phyloP scores from a whole-genome alignment of 768 basidiomycete genomes.

The Boletus sp. region DNA sequence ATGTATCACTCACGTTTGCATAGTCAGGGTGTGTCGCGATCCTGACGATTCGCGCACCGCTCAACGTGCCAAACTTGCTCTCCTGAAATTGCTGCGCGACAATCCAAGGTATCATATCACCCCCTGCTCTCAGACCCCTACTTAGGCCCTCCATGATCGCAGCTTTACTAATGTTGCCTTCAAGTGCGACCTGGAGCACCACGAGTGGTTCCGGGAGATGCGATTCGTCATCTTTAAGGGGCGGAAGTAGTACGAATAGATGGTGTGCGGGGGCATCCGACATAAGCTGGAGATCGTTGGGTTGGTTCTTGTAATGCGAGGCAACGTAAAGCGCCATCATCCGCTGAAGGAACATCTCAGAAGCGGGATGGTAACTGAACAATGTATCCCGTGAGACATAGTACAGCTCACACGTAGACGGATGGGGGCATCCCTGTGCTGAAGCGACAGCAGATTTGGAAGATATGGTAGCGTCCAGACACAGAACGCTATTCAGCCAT shows the following conservation, averaged over 20 bases:
- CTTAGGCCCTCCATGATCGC: constrained; percentile 84
- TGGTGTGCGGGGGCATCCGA: constrained; percentile 97
- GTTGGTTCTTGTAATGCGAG: constrained; percentile 98
- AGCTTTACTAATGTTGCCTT: constrained; percentile 86
- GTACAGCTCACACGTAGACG: constrained; percentile 90
- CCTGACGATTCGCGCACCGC: constrained; percentile 87
- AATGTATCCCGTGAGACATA: constrained; percentile 94
- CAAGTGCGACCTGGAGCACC: constrained; percentile 93
- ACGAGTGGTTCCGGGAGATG: constrained; percentile 93
- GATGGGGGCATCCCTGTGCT: constrained; percentile 88
- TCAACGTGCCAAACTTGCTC: constrained; percentile 85
- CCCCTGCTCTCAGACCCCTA: constrained; percentile 81
- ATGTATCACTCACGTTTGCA: constrained; percentile 59
- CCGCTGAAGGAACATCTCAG: constrained; percentile 95
- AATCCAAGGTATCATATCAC: constrained; percentile 98
- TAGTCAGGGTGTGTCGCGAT: constrained; percentile 97
- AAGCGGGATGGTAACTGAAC: constrained; percentile 96
- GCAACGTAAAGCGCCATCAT: constrained; percentile 99
- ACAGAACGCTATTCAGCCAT: constrained; percentile 90
- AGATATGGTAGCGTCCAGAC: constrained; percentile 80
- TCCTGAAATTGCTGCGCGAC: constrained; percentile 96
- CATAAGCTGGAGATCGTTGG: constrained; percentile 97
- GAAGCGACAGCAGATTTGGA: constrained; percentile 37
- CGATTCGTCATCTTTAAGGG: constrained; percentile 86
- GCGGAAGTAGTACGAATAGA: constrained; percentile 92